These are phyloP conservation scores for Globisporangium uncinulatum DNA, from an alignment of 352 stramenopile species.

Conservation along the genomic window DNA sequence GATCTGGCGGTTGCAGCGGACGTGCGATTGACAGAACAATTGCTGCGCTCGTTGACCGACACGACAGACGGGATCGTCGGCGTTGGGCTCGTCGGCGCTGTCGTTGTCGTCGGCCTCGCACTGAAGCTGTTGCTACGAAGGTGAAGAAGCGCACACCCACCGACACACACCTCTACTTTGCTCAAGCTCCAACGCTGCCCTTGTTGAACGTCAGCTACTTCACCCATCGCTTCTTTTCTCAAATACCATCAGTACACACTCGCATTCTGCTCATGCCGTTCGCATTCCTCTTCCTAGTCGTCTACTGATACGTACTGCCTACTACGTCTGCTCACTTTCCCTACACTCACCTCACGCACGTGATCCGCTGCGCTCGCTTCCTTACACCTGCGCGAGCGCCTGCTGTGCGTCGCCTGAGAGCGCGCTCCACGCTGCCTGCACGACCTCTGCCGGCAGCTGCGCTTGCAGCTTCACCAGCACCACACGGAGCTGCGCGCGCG, in stretches of 20 bases:
- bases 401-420: constrained; percentile 71
- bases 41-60: background rate
- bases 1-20: background rate
- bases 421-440: constrained; percentile 64
- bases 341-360: background rate
- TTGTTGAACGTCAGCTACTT: background rate
- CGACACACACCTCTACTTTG: background rate
- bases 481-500: constrained; percentile 48
- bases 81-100: constrained; percentile 58
- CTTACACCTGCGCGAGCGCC: constrained; percentile 57
- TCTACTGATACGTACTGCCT: background rate
- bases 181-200: background rate
- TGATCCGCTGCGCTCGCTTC: background rate
- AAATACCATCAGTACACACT: background rate
- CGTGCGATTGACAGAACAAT: too few species aligned
- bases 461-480: constrained; percentile 64
- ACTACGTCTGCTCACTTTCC: constrained; percentile 1
- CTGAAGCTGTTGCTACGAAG: constrained; percentile 69
- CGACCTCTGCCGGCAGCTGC: constrained; percentile 46
- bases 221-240: background rate
- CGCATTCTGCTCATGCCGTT: constrained; percentile 4
- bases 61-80: constrained; percentile 54
- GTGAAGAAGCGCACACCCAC: constrained; percentile 23
- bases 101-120: constrained; percentile 66
- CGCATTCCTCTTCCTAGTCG: constrained; percentile 2